Conservation (phyloP, 495 filamentous ascomycete genomes). For the Podospora appendiculata region DNA sequence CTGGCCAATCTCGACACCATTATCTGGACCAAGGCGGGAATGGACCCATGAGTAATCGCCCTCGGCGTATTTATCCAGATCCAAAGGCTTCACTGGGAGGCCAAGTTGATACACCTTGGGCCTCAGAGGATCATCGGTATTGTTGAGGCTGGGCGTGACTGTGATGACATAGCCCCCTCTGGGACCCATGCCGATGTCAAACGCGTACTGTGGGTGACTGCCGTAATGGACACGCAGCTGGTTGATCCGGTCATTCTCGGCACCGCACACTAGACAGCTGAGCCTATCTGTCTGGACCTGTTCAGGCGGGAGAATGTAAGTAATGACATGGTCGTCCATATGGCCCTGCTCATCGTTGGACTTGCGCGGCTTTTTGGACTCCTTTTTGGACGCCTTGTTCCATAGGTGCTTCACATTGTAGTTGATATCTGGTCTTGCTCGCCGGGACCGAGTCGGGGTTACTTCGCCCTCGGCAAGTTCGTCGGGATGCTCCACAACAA, state of each 20-base stretch:
- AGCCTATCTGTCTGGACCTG: conserved; percentile 33
- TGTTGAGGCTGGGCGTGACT: conserved; percentile 10
- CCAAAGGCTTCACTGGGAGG: conserved; percentile 24
- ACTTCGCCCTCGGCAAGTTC: conserved; percentile 18
- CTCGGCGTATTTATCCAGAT: conserved; percentile 30
- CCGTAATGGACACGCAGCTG: conserved; percentile 38
- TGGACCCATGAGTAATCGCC: conserved; percentile 35
- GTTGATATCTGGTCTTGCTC: conserved; percentile 34
- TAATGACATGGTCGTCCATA: conserved; percentile 26
- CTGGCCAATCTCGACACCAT: conserved; percentile 18
- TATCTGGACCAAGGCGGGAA: conserved; percentile 30
- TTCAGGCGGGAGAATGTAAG: conserved; percentile 36
- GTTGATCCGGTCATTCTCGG: conserved; percentile 29
- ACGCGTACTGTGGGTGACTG: conserved; percentile 37
- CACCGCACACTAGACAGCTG: conserved; percentile 39
- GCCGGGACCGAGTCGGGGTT: conserved; percentile 32
- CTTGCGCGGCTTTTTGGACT: conserved; percentile 33
- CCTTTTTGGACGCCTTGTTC: conserved; percentile 38
- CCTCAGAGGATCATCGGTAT: conserved; percentile 7
- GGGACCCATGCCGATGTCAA: conserved; percentile 26
- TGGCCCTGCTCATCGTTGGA: conserved; percentile 20
- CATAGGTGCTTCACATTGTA: conserved; percentile 46
- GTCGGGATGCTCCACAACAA: too few species aligned
- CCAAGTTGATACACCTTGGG: conserved; percentile 29
- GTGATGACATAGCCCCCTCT: conserved; percentile 13